phyloP scores from a whole-genome alignment of 2,329 filamentous ascomycete species.

The Trichoderma sp. region DNA sequence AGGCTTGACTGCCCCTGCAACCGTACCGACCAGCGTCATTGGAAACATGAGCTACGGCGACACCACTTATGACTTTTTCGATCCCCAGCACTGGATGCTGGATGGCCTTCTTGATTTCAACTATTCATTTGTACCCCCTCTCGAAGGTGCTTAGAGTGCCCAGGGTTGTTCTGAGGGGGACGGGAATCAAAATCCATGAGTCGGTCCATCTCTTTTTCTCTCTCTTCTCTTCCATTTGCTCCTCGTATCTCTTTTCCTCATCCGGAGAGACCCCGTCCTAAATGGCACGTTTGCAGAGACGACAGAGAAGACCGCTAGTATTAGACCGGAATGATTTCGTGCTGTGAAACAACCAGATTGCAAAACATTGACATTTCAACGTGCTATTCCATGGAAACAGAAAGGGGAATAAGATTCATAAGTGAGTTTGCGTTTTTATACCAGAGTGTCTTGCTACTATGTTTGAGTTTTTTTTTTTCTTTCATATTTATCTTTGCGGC shows the following conservation, averaged over 20 bases:
- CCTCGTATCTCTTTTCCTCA: neutral
- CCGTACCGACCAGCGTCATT: slow-evolving; percentile 52
- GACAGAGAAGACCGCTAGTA: slow-evolving; percentile 13
- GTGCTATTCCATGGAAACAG: neutral
- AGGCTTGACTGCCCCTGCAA: slow-evolving; percentile 47
- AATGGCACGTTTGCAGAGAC: slow-evolving; percentile 23
- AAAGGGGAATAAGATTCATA: neutral
- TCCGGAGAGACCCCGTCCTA: slow-evolving; percentile 17
- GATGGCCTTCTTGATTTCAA: slow-evolving; percentile 84
- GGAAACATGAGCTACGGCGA: slow-evolving; percentile 63
- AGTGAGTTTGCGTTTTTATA: slow-evolving; percentile 28
- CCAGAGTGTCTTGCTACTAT: slow-evolving; percentile 27
- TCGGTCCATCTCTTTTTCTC: slow-evolving; percentile 21
- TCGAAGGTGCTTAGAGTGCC: slow-evolving; percentile 54
- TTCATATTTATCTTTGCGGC: neutral
- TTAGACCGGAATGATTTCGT: slow-evolving; percentile 6
- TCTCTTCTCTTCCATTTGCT: slow-evolving; percentile 25
- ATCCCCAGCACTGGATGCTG: slow-evolving; percentile 91
- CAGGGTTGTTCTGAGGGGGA: neutral
- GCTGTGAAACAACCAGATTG: slow-evolving; percentile 11
- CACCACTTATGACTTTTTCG: slow-evolving; percentile 83
- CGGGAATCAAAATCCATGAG: slow-evolving; percentile 16
- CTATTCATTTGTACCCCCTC: slow-evolving; percentile 62
- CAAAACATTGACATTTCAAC: neutral
- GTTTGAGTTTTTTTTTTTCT: neutral